These are phyloP conservation scores for Yarrowia porcina DNA, from an alignment of 805 yeast genomes.

Conservation along the genomic window DNA sequence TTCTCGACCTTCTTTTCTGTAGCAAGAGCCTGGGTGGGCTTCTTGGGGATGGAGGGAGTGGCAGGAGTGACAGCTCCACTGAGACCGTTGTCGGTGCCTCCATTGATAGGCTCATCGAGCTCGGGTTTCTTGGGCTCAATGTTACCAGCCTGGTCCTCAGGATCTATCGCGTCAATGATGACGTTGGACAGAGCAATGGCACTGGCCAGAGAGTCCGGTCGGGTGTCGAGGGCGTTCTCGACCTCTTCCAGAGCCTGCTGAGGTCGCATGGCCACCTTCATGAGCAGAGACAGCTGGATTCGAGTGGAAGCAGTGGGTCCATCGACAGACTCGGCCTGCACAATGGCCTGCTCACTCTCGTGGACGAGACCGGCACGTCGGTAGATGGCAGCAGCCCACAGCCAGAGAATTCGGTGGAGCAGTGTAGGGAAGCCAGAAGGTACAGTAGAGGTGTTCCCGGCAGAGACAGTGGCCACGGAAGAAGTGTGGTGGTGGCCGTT, in stretches of 20 bases:
- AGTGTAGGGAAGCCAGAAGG: constrained; percentile 11
- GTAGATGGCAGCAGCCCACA: constrained; percentile 67
- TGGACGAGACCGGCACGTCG: constrained; percentile 49
- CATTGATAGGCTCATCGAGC: not conserved
- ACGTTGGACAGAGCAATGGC: constrained; percentile 55
- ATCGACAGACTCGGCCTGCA: constrained; percentile 59
- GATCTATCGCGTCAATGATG: constrained; percentile 42
- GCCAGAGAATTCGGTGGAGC: constrained; percentile 51
- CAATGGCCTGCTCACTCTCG: constrained; percentile 69
- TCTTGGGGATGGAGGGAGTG: constrained; percentile 16
- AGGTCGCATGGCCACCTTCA: constrained; percentile 43
- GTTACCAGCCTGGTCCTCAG: not conserved
- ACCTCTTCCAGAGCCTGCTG: constrained; percentile 57
- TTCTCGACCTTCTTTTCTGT: constrained; percentile 12
- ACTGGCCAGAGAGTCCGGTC: constrained; percentile 49
- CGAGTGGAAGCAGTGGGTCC: constrained; percentile 50
- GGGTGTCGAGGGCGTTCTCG: constrained; percentile 57
- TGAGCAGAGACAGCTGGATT: constrained; percentile 49
- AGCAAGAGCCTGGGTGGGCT: constrained; percentile 14
- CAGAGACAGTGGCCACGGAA: not conserved
- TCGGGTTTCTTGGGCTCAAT: constrained; percentile 18
- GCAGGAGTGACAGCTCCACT: constrained; percentile 8
- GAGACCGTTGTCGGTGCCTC: not conserved
- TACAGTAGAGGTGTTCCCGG: not conserved
- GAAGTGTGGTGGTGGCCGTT: not conserved